These are phyloP conservation scores for Xylaria arbuscula DNA, from an alignment of 2,329 filamentous ascomycete species.

Conservation along the genomic window DNA sequence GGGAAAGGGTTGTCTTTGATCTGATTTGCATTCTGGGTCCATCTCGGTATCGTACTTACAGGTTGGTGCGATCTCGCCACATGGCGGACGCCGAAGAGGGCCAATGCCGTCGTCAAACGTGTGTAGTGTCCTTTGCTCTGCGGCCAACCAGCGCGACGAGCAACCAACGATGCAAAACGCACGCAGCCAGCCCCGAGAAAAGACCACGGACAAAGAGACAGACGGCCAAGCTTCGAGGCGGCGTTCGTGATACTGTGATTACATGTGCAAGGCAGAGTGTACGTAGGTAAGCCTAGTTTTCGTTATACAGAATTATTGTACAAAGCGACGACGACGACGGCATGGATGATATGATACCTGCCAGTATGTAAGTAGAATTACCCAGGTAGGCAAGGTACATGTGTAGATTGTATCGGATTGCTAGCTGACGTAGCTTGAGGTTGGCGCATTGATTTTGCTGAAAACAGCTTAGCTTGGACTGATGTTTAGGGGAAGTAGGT, in stretches of 20 bases:
- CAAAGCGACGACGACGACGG: constrained; percentile 11
- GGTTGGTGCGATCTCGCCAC: constrained; percentile 99
- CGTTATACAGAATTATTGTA: constrained; percentile 26
- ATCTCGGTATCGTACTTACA: constrained; percentile 69
- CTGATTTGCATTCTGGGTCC: not conserved
- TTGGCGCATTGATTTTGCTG: constrained; percentile 17
- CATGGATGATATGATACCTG: constrained; percentile 1
- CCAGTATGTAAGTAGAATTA: not conserved
- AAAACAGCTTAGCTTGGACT: constrained; percentile 8
- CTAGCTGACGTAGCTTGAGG: constrained; percentile 45
- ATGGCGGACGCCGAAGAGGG: constrained; percentile 71
- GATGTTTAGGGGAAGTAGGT: not conserved
- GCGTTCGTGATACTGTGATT: constrained; percentile 20
- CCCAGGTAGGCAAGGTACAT: not conserved
- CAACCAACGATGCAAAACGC: constrained; percentile 6
- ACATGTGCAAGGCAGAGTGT: constrained; percentile 22
- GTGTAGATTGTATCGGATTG: constrained; percentile 12
- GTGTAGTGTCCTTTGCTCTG: constrained; percentile 23
- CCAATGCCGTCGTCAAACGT: constrained; percentile 43
- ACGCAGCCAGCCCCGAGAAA: not conserved
- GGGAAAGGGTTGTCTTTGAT: not conserved
- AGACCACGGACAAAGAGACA: constrained; percentile 10
- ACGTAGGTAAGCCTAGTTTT: not conserved
- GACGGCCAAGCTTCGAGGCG: constrained; percentile 28
- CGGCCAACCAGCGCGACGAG: constrained; percentile 17